Conservation (phyloP, 2,329 filamentous ascomycete species). For the Botrytis deweyae region DNA sequence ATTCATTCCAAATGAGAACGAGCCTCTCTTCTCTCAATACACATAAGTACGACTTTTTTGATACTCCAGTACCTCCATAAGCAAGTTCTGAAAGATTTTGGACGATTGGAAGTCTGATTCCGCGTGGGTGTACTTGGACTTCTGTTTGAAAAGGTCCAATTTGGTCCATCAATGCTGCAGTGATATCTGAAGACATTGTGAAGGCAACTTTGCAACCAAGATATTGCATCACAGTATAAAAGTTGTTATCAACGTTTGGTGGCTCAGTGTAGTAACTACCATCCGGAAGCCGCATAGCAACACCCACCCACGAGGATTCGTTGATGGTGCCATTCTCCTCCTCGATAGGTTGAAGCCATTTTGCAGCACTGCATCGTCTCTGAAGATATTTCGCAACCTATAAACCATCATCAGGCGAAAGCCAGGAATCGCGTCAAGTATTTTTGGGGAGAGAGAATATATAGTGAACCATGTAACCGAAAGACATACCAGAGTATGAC, state of each 20-base stretch:
- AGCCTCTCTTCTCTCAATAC: conserved; percentile 29
- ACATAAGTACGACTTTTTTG: conserved; percentile 26
- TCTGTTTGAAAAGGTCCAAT: conserved; percentile 29
- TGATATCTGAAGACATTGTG: conserved; percentile 51
- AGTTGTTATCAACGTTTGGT: conserved; percentile 22
- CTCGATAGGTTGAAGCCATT: conserved; percentile 26
- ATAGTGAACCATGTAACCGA: neutral
- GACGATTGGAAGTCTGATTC: conserved; percentile 39
- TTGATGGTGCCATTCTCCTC: conserved; percentile 23
- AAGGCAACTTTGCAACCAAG: conserved; percentile 41
- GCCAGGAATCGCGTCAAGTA: neutral
- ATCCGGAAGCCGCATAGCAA: conserved; percentile 27
- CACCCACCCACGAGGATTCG: conserved; percentile 25
- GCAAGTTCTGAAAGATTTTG: conserved; percentile 53
- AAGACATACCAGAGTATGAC: conserved; percentile 25
- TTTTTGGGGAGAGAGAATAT: neutral
- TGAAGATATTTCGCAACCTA: conserved; percentile 27
- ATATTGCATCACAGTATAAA: conserved; percentile 23
- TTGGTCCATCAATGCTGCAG: conserved; percentile 39
- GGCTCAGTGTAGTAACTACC: conserved; percentile 27
- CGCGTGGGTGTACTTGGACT: conserved; percentile 23
- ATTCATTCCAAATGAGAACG: conserved; percentile 31
- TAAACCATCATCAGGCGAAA: conserved; percentile 6
- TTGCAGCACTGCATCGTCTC: conserved; percentile 24
- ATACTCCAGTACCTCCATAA: conserved; percentile 14